Evolutionary conservation across 2,329 filamentous ascomycete genomes (phyloP), one percentile per base, ranked within the genome.

Genomic region (Penicillium sp.): DNA sequence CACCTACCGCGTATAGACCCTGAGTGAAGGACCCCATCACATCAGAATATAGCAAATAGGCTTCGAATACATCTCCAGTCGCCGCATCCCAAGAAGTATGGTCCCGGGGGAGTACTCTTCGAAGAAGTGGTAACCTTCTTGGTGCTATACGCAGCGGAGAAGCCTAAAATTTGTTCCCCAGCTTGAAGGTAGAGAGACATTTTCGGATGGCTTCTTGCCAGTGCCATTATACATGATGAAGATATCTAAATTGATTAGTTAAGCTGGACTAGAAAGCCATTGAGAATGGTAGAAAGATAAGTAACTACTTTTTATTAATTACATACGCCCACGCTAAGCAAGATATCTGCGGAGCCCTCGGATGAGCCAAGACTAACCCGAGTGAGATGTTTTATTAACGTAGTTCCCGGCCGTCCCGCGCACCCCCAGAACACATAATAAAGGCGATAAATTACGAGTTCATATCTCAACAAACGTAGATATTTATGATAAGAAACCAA

Each of bases 21-120:
- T 60, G 44, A 1, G 61, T 63, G 15, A 63, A 63, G 1, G 61
- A 22, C 13, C 49, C 42, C 30, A 49, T 44, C 9, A 35, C 28
- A 24, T 63, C 61, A 0, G 57, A 57, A 12, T 63, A 63, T 12
- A 63, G 49, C 13, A 42, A 35, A 44, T 57, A 63, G 5, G 53
- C 57, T 15, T 58, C 40, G 40, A 54, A 60, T 1, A 63, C 49
- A 5, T 63, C 57, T 15, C 57, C 57, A 19, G 53, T 56, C 19
- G 49, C n/a, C 15, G 24, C n/a, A 12, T 45, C 24, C 24, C n/a
- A 59, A 24, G 40, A 56, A 53, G 56, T 53, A 60, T 24, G 54
- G 54, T 17, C 61, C 50, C 2, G 53, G 22, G 26, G 37, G 19
- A 26, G 50, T 26, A 37, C 24, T 47, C 24, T 53, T 59, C 28